Base-by-base conservation (phyloP, 2,329 filamentous ascomycete species). In the Gliomastix tumulicola region DNA sequence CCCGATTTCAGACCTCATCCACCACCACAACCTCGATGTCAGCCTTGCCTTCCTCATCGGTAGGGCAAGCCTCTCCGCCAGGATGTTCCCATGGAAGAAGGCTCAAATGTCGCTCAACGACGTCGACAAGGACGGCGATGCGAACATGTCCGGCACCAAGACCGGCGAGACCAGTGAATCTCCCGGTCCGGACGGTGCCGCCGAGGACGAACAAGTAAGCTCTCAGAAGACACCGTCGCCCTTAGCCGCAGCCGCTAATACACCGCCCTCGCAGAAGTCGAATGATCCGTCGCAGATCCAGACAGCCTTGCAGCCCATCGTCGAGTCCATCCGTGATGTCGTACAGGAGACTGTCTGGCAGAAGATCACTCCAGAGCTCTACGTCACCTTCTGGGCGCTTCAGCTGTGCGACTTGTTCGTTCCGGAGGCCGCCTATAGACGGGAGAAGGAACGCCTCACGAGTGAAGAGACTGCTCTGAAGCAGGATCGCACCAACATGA, bases 321-420 rank as follows among this genome's bases (percentile, higher is more conserved):
- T 89, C 39, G 74, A 83, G 8, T 71, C 79, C 21, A 66, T 96
- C 15, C 82, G 88, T 39, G 74, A 83, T 7, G 71, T 79, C 21
- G 72, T 95, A 15, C 74, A 76, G 41, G 63, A 66, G 6, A 65
- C 74, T 1, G 74, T 79, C 6, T 88, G 82, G 70, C 66, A 76
- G 10, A 76, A 76, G 34, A 74, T 96, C 35, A 88, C 79, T 30
- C 71, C 88, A 1, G 79, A 85, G 21, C 90, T 96, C 55, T 96
- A 88, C 51, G 78, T 85, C 30, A 85, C 84, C 0, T 98, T 98
- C 61, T 98, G 92, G 92, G 82, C 89, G 35, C 69, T 96, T 11
- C 82, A 88, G 20, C 73, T 94, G 4, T 80, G 84, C 32, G 90
- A 98, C 54, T 68, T 96, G 39, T 76, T 78, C 39, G 79, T 89